Evolutionary conservation across 2,329 filamentous ascomycete genomes (phyloP), one percentile per base, ranked within the genome.

Genomic region (Aspergillus thermomutatus): DNA sequence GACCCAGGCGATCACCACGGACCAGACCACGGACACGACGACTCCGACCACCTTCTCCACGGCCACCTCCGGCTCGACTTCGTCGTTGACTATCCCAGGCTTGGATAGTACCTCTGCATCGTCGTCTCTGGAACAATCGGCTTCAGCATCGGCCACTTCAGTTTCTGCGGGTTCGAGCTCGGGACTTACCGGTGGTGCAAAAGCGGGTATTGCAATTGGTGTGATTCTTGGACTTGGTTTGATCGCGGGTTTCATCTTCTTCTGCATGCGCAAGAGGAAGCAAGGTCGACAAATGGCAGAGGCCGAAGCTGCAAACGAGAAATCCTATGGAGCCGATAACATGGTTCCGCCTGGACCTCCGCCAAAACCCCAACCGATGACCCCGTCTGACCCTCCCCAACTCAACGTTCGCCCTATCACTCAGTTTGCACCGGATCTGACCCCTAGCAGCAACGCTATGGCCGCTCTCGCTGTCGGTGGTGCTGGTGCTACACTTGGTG

Each of bases 181-280:
- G 19, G 43, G 43, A 14, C 66, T 82, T 58, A 73, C 75, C 2
- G 68, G 69, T 17, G 77, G 77, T 52, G 79, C 76, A 28, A 94
- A 91, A 74, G 92, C 91, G 46, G 94, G 94, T 58, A 83, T 97
- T 60, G 91, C 88, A 5, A 87, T 97, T 69, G 92, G 92, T 67
- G 85, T 95, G 49, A 75, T 97, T 31, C 80, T 88, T 6, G 84
- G 84, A 50, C 66, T 96, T 26, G 83, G 87, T 31, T 74, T 87
- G 2, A 71, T 94, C 26, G 84, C 86, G 28, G 78, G 86, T n/a
- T 71, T 89, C 23, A 79, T 89, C 21, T 88, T 91, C 69, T 86
- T 95, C 72, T 72, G 91, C 58, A 83, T 92, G 70, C 87, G 83
- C 69, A 90, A 88, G 80, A 90, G 88, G 81, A 84, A 87, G 71